Base-by-base conservation (phyloP, 805 yeast species). In the Suhomyces sp. region DNA sequence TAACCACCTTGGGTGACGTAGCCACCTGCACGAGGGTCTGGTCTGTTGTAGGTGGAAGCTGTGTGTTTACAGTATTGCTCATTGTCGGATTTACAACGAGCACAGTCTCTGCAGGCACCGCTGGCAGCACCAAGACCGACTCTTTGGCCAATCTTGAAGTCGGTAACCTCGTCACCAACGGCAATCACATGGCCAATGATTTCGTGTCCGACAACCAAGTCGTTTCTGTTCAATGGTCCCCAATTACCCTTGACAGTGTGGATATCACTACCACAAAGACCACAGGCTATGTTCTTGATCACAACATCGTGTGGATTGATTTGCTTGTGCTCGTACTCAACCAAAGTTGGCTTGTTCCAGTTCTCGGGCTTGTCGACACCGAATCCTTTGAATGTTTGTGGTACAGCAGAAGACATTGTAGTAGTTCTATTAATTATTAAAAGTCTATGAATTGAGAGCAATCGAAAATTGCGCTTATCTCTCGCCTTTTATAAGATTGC, bases 81-180 rank as follows among this genome's bases (percentile, higher is more conserved):
- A 57, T 67, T 61, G 60, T 58, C 60, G 46, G 36, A 19, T 31
- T 48, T 46, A 42, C 68, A 65, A 50, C 63, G 55, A 51, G 48
- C 22, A 50, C 69, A 66, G 4, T 56, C 58, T 51, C 76, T 68
- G 72, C 96, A 88, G 38, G 87, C 73, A 53, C 71, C 73, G 24
- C 78, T 74, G 63, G 82, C 85, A 24, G 94, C 93, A 60, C 96
- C 96, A 48, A 87, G 79, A 51, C 93, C 96, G 26, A 87, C 94
- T 58, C 90, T 76, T 58, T 89, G 86, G 51, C 96, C 96, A 17
- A 85, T 66, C 64, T 76, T 81, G 72, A 70, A 77, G 50, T 56
- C 73, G 8, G 69, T 67, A 58, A 87, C 83, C 35, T 79, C 71
- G n/a, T 74, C 59, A 50, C 94, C 96, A 41, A 86, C 73, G 36